Evolutionary conservation across 2,329 filamentous ascomycete species (phyloP), one percentile per base, ranked within the genome.

Genomic region (Beauveria sp.): DNA sequence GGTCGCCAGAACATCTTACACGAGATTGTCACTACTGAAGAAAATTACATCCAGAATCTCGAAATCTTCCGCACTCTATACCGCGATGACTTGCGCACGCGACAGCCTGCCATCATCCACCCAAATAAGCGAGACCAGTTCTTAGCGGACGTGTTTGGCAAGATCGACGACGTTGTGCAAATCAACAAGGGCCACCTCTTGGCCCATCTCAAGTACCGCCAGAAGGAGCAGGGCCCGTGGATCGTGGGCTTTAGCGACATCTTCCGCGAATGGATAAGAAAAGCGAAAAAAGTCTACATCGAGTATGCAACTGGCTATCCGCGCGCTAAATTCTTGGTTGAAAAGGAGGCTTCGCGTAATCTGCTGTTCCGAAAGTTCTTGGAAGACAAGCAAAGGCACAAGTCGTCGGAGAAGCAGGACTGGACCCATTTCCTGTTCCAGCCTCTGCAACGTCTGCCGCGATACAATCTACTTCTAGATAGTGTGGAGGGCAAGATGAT

Each of bases 181-280:
- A 91, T 92, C 67, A 97, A 97, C 73, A 94, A 96, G 72, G 92
- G 97, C 64, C 88, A 94, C 71, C 82, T 99, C 22, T 78, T 99
- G 26, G 89, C 93, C 2, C 93, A 97, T 72, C 83, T 99, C 68
- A 97, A 97, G 70, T 99, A 97, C 71, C 86, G 94, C 28, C 94
- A 99, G 72, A 90, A 94, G 69, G 94, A 97, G 71, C 93, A 99
- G 76, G 94, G 94, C 0, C 94, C 94, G 0, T 99, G 92, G 86
- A 88, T 99, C 62, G 81, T 84, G 14, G 94, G 94, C 3, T 97
- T 97, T 75, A 97, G 92, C 71, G 94, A 97, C 70, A 91, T 99
- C 55, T 97, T 99, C 79, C 83, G 94, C 62, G 94, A 99, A 76
- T 99, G 94, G 94, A 96, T 97, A 64, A 85, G 94, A 64, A 97